Base-by-base conservation (phyloP, 2,329 filamentous ascomycete genomes). In the Neurospora sp. region DNA sequence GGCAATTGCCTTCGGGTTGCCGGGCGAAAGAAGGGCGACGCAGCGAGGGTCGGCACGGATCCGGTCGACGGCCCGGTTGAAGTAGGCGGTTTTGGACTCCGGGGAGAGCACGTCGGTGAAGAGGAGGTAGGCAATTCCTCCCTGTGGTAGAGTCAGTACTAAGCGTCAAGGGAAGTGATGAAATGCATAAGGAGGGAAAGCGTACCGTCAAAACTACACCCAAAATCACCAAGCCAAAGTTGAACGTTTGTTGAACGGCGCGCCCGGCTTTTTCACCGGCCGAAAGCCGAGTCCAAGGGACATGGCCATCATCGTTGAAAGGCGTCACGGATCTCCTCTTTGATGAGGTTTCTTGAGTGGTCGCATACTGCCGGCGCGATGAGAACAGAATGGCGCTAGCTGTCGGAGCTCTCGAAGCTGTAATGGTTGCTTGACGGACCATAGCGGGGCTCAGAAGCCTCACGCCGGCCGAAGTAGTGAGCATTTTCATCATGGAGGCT, bases 241-340 rank as follows among this genome's bases (percentile, higher is more conserved):
- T 97, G 83, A 97, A 91, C 17, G 90, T 91, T 80, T 97, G 95
- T 80, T 97, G 94, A 0, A 93, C 95, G 9, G 93, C 92, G 46
- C 95, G 87, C 33, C 91, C 91, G 2, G 90, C 89, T 80, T 97
- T 97, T 79, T 97, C 95, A 67, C 83, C 83, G 0, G 82, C 83
- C 0, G 90, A 93, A 2, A 98, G 86, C 69, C 96, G 85, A 3
- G 83, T 85, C 95, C 95, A 98, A 4, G 89, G 88, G 1, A 97
- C 89, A 73, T 86, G 85, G 8, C 95, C 95, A 76, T 93, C 91
- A 75, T 97, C 95, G 75, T 93, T 96, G 76, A 94, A 90, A 0
- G 95, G 87, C 0, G 93, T 97, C 36, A 97, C 89, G 46, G 89
- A 85, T 76, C 87, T 89, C 69, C 92, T 86, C 73, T 85, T 87